A percentile compares a stretch with the other conserved stretches of the same genome.
phyloP scores from a whole-genome alignment of 2,329 filamentous ascomycete species.

The Cryphonectria parasitica region DNA sequence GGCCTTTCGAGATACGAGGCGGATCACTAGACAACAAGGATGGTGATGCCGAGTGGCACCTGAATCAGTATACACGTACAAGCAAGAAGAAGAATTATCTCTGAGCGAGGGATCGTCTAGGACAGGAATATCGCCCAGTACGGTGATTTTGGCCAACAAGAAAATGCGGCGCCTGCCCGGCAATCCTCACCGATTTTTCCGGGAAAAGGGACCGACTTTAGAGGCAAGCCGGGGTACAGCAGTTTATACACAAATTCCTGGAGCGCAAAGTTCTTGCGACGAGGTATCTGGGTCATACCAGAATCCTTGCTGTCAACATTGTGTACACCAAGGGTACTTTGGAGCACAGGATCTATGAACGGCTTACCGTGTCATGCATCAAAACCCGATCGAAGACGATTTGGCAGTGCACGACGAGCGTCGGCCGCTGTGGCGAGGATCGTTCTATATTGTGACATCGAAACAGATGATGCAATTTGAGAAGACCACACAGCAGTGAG shows the following conservation, averaged over 20 bases:
- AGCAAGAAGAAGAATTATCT: slow-evolving; percentile 95
- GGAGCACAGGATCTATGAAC: background rate
- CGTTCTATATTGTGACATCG: background rate
- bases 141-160: background rate
- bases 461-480: background rate
- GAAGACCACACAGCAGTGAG: too few relatives aligned
- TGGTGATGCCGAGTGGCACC: slow-evolving; percentile 93
- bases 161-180: background rate
- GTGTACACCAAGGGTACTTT: background rate
- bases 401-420: background rate
- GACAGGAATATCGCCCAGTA: background rate
- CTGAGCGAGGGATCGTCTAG: slow-evolving; percentile 47
- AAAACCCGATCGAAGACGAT: background rate
- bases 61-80: slow-evolving; percentile 94
- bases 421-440: background rate
- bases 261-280: background rate
- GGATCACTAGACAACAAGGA: slow-evolving; percentile 94
- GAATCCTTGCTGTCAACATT: background rate
- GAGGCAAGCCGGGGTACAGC: background rate
- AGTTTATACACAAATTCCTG: background rate
- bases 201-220: background rate
- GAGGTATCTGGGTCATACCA: background rate
- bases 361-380: background rate
- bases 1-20: slow-evolving; percentile 87
- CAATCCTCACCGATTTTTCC: background rate